Evolutionary conservation across 495 filamentous ascomycete genomes (phyloP).

Genomic region (Podospora australis): DNA sequence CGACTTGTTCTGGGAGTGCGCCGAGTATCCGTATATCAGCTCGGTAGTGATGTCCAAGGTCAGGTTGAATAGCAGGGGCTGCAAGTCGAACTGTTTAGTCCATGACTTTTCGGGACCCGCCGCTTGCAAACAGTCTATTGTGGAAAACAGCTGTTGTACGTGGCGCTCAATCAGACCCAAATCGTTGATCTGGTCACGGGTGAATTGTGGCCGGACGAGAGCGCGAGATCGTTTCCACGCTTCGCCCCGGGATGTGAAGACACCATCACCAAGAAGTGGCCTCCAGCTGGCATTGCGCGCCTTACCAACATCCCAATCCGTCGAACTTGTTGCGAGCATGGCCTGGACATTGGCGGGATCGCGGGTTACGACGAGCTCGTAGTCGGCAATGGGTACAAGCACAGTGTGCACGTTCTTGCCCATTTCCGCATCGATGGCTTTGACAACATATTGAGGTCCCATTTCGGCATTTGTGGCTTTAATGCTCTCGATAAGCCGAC

Average conservation of each 20-base stretch:
- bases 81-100: conserved; percentile 46
- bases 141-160: conserved; percentile 42
- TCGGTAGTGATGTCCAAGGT: conserved; percentile 68
- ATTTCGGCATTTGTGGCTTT: conserved; percentile 8
- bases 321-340: conserved; percentile 53
- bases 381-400: conserved; percentile 18
- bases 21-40: conserved; percentile 61
- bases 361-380: conserved; percentile 40
- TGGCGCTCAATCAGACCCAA: conserved; percentile 55
- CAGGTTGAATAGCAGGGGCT: conserved; percentile 57
- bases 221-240: conserved; percentile 60
- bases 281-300: conserved; percentile 40
- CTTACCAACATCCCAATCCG: conserved; percentile 54
- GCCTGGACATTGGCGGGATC: conserved; percentile 61
- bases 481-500: conserved; percentile 14
- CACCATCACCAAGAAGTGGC: conserved; percentile 59
- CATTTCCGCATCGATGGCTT: conserved; percentile 19
- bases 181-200: conserved; percentile 53
- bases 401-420: conserved; percentile 18
- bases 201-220: conserved; percentile 59
- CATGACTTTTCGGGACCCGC: conserved; percentile 9
- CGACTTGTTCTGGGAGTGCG: conserved; percentile 25
- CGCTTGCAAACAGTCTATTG: conserved; percentile 10
- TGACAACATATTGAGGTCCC: conserved; percentile 19
- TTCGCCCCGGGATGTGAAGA: conserved; percentile 63